These are phyloP conservation scores for Chondrostereum purpureum DNA, from an alignment of 1,284 basidiomycete genomes.

Conservation along the genomic window DNA sequence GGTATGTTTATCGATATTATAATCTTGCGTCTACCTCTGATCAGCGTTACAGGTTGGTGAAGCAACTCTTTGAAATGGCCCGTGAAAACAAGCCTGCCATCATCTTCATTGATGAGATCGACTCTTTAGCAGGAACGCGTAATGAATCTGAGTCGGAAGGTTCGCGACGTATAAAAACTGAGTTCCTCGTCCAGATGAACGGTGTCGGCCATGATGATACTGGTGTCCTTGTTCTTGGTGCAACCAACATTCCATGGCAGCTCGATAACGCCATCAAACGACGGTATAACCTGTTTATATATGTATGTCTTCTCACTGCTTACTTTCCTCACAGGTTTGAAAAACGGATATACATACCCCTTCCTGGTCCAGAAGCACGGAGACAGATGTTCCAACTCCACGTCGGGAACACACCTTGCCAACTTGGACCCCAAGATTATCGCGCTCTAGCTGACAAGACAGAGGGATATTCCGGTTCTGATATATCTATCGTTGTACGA, in stretches of 20 bases:
- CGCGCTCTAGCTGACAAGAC: constrained; percentile 79
- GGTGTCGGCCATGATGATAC: constrained; percentile 97
- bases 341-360: constrained; percentile 97
- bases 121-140: constrained; percentile 91
- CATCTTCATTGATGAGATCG: constrained; percentile 98
- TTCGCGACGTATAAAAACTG: constrained; percentile 94
- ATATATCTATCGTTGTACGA: constrained; percentile 92
- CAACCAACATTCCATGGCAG: constrained; percentile 98
- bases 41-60: constrained; percentile 66
- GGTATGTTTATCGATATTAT: constrained; percentile 42
- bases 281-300: constrained; percentile 41
- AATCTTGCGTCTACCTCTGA: not conserved
- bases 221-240: constrained; percentile 96
- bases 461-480: constrained; percentile 93
- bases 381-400: constrained; percentile 96
- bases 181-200: constrained; percentile 98
- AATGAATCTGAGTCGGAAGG: constrained; percentile 97
- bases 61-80: constrained; percentile 95
- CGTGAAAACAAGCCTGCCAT: constrained; percentile 95
- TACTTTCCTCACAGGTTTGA: constrained; percentile 62
- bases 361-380: constrained; percentile 91
- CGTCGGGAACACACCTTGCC: constrained; percentile 88
- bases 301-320: not conserved
- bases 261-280: constrained; percentile 98
- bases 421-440: constrained; percentile 77